Conservation (phyloP, 2,329 filamentous ascomycete species). For the Xylariomycetidae sp. region DNA sequence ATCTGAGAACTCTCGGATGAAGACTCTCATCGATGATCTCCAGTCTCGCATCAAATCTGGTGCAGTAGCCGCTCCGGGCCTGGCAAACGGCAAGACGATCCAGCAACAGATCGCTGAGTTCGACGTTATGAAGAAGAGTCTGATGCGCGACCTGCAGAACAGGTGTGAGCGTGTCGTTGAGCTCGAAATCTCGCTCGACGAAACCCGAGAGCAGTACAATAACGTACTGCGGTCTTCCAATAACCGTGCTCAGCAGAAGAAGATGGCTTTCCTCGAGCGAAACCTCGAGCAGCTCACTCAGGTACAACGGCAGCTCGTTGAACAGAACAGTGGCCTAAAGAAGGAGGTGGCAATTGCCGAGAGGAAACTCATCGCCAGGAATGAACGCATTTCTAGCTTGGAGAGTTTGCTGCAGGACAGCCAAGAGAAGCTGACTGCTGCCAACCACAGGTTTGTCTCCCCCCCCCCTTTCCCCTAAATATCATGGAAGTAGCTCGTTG, state of each 20-base stretch:
- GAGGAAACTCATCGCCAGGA: slow-evolving; percentile 91
- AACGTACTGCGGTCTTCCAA: slow-evolving; percentile 95
- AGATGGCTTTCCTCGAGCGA: slow-evolving; percentile 98
- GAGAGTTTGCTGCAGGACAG: slow-evolving; percentile 92
- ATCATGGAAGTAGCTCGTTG: too few relatives aligned
- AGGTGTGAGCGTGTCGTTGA: slow-evolving; percentile 97
- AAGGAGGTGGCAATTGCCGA: slow-evolving; percentile 99
- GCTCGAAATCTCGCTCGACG: slow-evolving; percentile 94
- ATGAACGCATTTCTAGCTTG: slow-evolving; percentile 92
- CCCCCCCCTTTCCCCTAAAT: too few relatives aligned
- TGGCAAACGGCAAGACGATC: slow-evolving; percentile 81
- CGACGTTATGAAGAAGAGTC: slow-evolving; percentile 98
- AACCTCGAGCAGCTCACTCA: slow-evolving; percentile 97
- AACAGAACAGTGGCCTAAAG: slow-evolving; percentile 95
- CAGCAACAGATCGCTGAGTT: slow-evolving; percentile 99
- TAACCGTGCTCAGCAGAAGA: slow-evolving; percentile 98
- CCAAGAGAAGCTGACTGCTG: slow-evolving; percentile 95
- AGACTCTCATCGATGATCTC: slow-evolving; percentile 73
- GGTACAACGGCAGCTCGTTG: slow-evolving; percentile 93
- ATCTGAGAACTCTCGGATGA: slow-evolving; percentile 78
- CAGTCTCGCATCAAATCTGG: slow-evolving; percentile 68
- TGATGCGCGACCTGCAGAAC: slow-evolving; percentile 98
- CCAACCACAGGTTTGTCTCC: slow-evolving; percentile 92
- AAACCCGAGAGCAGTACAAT: slow-evolving; percentile 98
- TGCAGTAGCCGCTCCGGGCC: slow-evolving; percentile 48